Evolutionary conservation across 2,329 filamentous ascomycete genomes (phyloP), one percentile per base, ranked within the genome.

Genomic region (Cladophialophora carrionii): DNA sequence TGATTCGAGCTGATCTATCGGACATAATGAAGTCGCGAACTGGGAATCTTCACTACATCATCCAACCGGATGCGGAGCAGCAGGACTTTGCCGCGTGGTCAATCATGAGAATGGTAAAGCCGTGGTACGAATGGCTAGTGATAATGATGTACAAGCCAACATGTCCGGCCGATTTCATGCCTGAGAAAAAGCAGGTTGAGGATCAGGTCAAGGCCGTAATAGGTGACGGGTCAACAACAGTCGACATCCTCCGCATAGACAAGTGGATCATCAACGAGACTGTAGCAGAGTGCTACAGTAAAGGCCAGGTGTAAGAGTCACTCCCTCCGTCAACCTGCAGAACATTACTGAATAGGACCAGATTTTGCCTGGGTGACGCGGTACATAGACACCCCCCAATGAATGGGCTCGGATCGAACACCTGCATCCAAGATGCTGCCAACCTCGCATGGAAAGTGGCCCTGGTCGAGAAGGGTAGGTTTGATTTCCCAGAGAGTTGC

Each of bases 31-130:
- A 81, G 60, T 74, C 79, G 57, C 79, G 85, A 0, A 78, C 76
- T 31, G 86, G 85, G 0, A 87, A 87, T 70, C 76, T 88, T 22
- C 85, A 88, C 72, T 87, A 84, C 81, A 76, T 86, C 1, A 76
- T 88, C 71, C 79, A 82, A 65, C 85, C 86, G 0, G 82, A 85
- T 64, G 74, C 73, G 1, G 20, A 57, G 32, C 54, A 57, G 31
- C 82, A 83, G 0, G 76, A 76, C 0, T 87, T 83, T 74, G 83
- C 78, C 0, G 84, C 81, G 80, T 76, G 77, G 24, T 75, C 72
- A 4, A 75, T 85, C 66, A 76, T 82, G 1, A 78, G 86, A 26
- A 87, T 88, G 85, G 84, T 88, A 2, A 85, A 83, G 75, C 82
- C 85, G 0, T 88, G 85, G 86, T 72, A 82, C 67, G 83, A 88